Evolutionary conservation across 169 alveolate genomes (phyloP).

Genomic region (Plasmodium yoelii): DNA sequence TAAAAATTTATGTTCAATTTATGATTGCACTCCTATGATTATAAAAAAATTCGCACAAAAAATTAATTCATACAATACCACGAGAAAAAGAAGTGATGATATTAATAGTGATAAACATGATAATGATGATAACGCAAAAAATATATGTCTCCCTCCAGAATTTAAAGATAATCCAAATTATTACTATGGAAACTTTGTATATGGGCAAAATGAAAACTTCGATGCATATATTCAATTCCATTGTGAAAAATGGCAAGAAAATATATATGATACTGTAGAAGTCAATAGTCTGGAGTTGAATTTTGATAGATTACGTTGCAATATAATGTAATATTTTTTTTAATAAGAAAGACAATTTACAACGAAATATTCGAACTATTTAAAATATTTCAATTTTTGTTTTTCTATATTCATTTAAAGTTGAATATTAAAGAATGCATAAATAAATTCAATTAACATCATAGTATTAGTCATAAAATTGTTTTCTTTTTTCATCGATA

Average conservation of each 20-base stretch:
- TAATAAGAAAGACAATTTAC: neutral
- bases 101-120: neutral
- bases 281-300: conserved; percentile 74
- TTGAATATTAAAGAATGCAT: too few species aligned
- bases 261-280: conserved; percentile 73
- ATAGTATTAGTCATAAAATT: too few species aligned
- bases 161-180: conserved; percentile 25
- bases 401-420: too few species aligned
- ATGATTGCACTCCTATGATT: conserved; percentile 69
- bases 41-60: conserved; percentile 72
- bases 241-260: conserved; percentile 77
- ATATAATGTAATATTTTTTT: conserved; percentile 42
- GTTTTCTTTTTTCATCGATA: too few species aligned
- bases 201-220: conserved; percentile 35
- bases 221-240: conserved; percentile 75
- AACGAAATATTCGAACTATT: too few species aligned
- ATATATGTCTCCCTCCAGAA: conserved; percentile 13
- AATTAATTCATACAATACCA: conserved; percentile 46
- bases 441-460: too few species aligned
- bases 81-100: neutral
- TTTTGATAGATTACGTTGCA: conserved; percentile 58
- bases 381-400: too few species aligned
- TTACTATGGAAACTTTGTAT: conserved; percentile 4
- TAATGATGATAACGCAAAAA: neutral
- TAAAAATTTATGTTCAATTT: conserved; percentile 71